Conservation (phyloP, 768 basidiomycete species). For the Mycena floridula region DNA sequence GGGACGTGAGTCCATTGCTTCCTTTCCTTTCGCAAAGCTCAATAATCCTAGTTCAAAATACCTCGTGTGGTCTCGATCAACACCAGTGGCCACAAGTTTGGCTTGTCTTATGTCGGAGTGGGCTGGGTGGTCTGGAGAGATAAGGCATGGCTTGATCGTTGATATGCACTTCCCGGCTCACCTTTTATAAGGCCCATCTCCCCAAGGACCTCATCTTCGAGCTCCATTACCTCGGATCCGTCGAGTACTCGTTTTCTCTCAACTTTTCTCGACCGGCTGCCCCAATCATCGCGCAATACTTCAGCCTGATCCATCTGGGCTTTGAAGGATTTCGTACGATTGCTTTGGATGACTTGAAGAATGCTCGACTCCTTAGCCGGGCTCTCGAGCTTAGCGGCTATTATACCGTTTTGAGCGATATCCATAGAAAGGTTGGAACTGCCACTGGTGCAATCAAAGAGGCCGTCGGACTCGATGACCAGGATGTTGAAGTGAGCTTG, state of each 20-base stretch:
- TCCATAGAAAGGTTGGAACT: slow-evolving; percentile 37
- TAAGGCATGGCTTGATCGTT: too few relatives aligned
- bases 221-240: slow-evolving; percentile 49
- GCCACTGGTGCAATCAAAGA: slow-evolving; percentile 21
- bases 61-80: slow-evolving; percentile 60
- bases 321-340: slow-evolving; percentile 49
- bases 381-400: slow-evolving; percentile 54
- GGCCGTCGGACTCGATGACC: slow-evolving; percentile 37
- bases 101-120: slow-evolving; percentile 49
- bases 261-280: slow-evolving; percentile 60
- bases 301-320: slow-evolving; percentile 57
- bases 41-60: slow-evolving; percentile 58
- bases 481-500: slow-evolving; percentile 47
- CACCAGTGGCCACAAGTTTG: slow-evolving; percentile 62
- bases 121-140: slow-evolving; percentile 70
- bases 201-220: slow-evolving; percentile 73
- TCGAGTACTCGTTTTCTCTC: slow-evolving; percentile 72
- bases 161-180: too few relatives aligned
- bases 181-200: too few relatives aligned
- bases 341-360: slow-evolving; percentile 46
- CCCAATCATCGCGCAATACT: slow-evolving; percentile 59
- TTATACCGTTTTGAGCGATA: slow-evolving; percentile 47
- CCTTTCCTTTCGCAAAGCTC: too few relatives aligned
- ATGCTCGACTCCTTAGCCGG: slow-evolving; percentile 57
- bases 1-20: too few relatives aligned